Evolutionary conservation across 2,329 filamentous ascomycete genomes (phyloP).

Genomic region (Fusarium bulbicola): DNA sequence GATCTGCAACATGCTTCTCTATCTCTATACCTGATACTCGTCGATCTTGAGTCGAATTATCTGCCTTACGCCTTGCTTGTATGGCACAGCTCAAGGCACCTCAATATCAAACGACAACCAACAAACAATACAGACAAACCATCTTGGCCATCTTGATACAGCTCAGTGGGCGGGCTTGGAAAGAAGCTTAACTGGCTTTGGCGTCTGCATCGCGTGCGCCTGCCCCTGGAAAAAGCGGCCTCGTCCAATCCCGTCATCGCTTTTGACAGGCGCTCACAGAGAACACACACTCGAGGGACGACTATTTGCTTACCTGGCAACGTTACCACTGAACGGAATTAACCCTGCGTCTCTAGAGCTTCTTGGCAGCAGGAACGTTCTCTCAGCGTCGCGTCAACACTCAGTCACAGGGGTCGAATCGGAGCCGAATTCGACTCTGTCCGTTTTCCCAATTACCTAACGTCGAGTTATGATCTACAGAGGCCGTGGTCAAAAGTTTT

Average conservation of each 20-base stretch:
- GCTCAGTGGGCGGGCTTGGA: constrained; percentile 7
- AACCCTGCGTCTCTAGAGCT: constrained; percentile 27
- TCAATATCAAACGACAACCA: neutral
- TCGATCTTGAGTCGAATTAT: constrained; percentile 11
- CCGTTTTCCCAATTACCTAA: constrained; percentile 15
- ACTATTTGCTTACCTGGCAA: constrained; percentile 24
- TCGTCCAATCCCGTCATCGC: constrained; percentile 26
- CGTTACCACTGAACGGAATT: constrained; percentile 19
- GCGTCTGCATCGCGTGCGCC: constrained; percentile 35
- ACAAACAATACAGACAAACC: neutral
- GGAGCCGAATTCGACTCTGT: constrained; percentile 17
- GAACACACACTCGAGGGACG: neutral
- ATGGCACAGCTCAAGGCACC: neutral
- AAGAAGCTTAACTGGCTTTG: constrained; percentile 43
- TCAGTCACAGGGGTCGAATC: constrained; percentile 21
- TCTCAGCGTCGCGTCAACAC: constrained; percentile 11
- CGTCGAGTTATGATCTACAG: constrained; percentile 9
- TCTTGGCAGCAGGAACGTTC: constrained; percentile 34
- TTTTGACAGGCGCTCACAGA: constrained; percentile 36
- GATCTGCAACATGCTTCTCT: constrained; percentile 26
- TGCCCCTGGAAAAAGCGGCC: constrained; percentile 38
- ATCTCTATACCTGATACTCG: constrained; percentile 7
- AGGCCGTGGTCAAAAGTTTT: too few relatives aligned
- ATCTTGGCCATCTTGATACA: neutral
- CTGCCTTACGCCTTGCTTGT: constrained; percentile 2